These are phyloP conservation scores for Calonectria pauciramosa DNA, from an alignment of 2,329 filamentous ascomycete genomes.

Conservation along the genomic window DNA sequence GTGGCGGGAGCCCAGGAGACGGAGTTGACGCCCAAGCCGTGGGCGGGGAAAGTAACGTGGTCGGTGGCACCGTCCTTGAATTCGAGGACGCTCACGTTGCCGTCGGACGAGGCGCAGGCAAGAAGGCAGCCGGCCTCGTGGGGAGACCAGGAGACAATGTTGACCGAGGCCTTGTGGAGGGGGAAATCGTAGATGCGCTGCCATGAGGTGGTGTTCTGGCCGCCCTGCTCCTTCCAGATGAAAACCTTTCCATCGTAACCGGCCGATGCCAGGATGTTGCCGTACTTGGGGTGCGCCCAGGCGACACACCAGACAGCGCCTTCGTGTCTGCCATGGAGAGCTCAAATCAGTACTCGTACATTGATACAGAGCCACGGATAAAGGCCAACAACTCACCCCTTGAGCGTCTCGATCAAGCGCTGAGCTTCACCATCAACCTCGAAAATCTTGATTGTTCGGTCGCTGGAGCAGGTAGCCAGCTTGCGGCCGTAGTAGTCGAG, in stretches of 20 bases:
- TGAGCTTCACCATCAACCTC: slow-evolving; percentile 96
- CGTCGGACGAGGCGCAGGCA: slow-evolving; percentile 94
- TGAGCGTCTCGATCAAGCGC: slow-evolving; percentile 90
- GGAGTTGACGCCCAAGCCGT: slow-evolving; percentile 94
- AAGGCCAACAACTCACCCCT: slow-evolving; percentile 74
- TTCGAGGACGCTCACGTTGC: slow-evolving; percentile 92
- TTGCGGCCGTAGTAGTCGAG: slow-evolving; percentile 98
- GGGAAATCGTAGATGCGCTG: slow-evolving; percentile 93
- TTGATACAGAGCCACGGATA: background rate
- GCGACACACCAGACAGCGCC: slow-evolving; percentile 98
- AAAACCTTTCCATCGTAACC: slow-evolving; percentile 98
- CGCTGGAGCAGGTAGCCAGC: slow-evolving; percentile 96
- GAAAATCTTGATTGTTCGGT: slow-evolving; percentile 99
- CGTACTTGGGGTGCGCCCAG: slow-evolving; percentile 98
- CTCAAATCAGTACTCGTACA: slow-evolving; percentile 31
- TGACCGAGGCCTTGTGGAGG: slow-evolving; percentile 95
- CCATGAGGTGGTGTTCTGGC: slow-evolving; percentile 70
- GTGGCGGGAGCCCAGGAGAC: slow-evolving; percentile 95
- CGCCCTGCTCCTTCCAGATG: slow-evolving; percentile 93
- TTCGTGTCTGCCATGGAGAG: slow-evolving; percentile 77
- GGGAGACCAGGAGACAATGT: slow-evolving; percentile 97
- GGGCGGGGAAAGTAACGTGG: slow-evolving; percentile 89
- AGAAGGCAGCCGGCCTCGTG: slow-evolving; percentile 96
- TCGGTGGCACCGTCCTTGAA: slow-evolving; percentile 97
- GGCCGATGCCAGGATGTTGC: slow-evolving; percentile 95